phyloP scores from a whole-genome alignment of 306 rosid species.

The Arachis hypogaea region DNA sequence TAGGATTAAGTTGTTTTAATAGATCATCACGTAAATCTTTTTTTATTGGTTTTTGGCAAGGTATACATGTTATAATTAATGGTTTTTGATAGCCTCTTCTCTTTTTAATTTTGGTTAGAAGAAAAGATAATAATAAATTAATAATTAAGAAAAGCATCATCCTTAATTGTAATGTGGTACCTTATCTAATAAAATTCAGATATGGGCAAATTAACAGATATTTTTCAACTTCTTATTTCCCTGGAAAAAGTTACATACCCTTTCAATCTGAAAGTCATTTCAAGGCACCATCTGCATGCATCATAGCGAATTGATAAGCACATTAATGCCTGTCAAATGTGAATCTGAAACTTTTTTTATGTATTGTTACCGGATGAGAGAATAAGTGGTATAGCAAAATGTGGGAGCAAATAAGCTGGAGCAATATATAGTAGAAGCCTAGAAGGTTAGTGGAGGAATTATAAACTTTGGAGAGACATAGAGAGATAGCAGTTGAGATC shows the following conservation, averaged over 20 bases:
- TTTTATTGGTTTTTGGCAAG: neutral
- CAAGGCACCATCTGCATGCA: slow-evolving; percentile 13
- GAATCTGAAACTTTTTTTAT: too few relatives aligned
- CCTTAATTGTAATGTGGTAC: slow-evolving; percentile 8
- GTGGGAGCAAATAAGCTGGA: neutral
- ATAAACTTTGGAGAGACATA: neutral
- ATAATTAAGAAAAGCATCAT: neutral
- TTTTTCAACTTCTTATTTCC: slow-evolving; percentile 15
- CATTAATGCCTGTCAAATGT: neutral
- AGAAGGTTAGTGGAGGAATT: neutral
- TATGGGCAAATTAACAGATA: neutral
- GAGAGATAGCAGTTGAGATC: neutral
- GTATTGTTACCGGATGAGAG: neutral
- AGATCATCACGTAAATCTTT: slow-evolving; percentile 34
- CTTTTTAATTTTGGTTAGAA: too few relatives aligned
- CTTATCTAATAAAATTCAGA: slow-evolving; percentile 12
- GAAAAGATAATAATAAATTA: too few relatives aligned
- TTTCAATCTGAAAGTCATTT: slow-evolving; percentile 19
- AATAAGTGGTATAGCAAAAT: neutral
- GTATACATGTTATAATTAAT: slow-evolving; percentile 12
- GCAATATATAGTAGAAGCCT: neutral
- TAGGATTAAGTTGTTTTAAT: slow-evolving; percentile 40
- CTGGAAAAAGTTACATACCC: neutral
- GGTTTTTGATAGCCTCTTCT: neutral
- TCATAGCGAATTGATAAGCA: neutral